phyloP scores from a whole-genome alignment of 192 early-diverging fungal species.

The Podila minutissima region DNA sequence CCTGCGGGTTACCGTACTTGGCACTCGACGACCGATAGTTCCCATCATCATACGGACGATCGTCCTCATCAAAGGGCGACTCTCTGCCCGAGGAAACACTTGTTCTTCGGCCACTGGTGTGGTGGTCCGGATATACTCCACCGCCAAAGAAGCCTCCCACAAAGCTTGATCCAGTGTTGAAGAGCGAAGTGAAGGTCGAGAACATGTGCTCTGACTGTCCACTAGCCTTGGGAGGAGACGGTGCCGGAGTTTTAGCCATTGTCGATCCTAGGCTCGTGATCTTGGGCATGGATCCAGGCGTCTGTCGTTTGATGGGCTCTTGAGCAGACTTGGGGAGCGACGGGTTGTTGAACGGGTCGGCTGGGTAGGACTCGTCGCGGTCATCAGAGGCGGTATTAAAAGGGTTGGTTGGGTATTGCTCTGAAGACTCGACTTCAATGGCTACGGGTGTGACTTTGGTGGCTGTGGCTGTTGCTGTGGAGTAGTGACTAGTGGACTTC shows the following conservation, averaged over 20 bases:
- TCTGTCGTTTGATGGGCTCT: neutral
- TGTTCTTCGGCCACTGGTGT: neutral
- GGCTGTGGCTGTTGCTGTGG: neutral
- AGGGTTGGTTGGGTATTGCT: conserved; percentile 1
- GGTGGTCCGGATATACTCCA: neutral
- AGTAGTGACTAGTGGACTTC: neutral
- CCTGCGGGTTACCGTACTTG: conserved; percentile 14
- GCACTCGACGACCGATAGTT: conserved; percentile 9
- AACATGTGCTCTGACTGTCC: conserved; percentile 10
- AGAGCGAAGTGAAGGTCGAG: conserved; percentile 22
- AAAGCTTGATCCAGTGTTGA: conserved; percentile 34
- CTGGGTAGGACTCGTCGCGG: conserved; percentile 3
- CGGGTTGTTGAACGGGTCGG: conserved; percentile 5
- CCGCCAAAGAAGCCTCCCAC: conserved; percentile 22
- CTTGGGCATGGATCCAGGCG: too few species aligned
- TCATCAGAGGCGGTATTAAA: neutral
- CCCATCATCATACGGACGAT: neutral
- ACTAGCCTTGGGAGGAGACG: neutral
- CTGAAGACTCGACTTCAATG: neutral
- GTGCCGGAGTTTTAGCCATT: neutral
- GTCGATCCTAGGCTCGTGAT: neutral
- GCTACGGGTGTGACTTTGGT: neutral
- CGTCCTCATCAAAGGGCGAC: neutral
- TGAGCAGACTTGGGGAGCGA: neutral
- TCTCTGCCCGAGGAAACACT: neutral